Percentiles rank a stretch among this genome's conserved stretches.
Evolutionary conservation across 2,329 filamentous ascomycete species (phyloP).

Genomic region (Ciborinia camelliae): DNA sequence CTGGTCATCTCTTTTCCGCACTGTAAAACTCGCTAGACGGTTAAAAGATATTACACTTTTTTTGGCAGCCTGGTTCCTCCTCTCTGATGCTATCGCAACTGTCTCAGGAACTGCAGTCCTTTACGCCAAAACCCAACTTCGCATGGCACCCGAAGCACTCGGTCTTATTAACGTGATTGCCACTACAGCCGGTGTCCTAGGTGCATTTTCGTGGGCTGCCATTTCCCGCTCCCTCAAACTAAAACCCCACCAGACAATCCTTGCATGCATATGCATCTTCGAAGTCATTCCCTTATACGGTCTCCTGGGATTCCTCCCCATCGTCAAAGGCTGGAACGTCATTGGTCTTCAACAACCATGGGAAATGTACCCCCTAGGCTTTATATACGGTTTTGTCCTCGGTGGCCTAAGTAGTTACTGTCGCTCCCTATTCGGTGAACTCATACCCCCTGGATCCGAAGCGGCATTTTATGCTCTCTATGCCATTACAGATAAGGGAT

Average conservation of each 20-base stretch:
- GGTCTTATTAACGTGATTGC: conserved; percentile 92
- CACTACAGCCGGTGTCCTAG: conserved; percentile 76
- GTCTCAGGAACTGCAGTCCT: conserved; percentile 91
- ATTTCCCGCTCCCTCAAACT: conserved; percentile 68
- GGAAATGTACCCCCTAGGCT: conserved; percentile 93
- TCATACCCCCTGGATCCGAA: conserved; percentile 90
- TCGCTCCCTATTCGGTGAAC: conserved; percentile 82
- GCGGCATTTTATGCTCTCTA: conserved; percentile 84
- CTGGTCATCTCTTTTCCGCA: conserved; percentile 81
- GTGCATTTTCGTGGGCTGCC: conserved; percentile 84
- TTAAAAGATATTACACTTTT: conserved; percentile 73
- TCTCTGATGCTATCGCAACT: conserved; percentile 90
- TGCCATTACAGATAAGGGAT: conserved; percentile 96
- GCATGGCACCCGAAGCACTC: conserved; percentile 83
- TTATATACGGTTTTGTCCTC: conserved; percentile 87
- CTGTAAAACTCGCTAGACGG: conserved; percentile 67
- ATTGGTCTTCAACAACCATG: conserved; percentile 84
- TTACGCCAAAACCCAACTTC: conserved; percentile 88
- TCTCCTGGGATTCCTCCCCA: conserved; percentile 79
- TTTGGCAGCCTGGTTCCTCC: conserved; percentile 85
- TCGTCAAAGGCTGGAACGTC: conserved; percentile 69
- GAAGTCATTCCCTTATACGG: conserved; percentile 92
- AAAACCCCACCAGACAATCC: conserved; percentile 78
- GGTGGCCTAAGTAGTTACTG: conserved; percentile 92
- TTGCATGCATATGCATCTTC: conserved; percentile 83